These are phyloP conservation scores for Arachis monticola DNA, from an alignment of 331 rosid genomes.

Conservation along the genomic window DNA sequence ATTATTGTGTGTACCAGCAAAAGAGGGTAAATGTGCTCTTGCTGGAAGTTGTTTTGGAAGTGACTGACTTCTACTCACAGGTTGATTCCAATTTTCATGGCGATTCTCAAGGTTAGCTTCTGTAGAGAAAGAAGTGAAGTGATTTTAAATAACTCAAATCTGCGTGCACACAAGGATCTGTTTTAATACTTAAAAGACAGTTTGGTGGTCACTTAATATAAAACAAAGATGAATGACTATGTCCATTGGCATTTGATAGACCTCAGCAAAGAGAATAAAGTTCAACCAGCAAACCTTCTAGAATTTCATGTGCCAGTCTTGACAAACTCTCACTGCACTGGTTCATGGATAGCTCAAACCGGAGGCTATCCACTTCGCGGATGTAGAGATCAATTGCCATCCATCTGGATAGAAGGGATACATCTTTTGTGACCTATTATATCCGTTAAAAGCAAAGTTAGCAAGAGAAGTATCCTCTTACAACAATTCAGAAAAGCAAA, in stretches of 20 bases:
- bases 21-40: conserved; percentile 88
- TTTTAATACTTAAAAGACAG: conserved; percentile 8
- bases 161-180: not conserved
- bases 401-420: conserved; percentile 91
- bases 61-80: conserved; percentile 59
- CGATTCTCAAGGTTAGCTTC: conserved; percentile 59
- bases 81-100: conserved; percentile 70
- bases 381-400: conserved; percentile 91
- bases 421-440: conserved; percentile 76
- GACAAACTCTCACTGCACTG: conserved; percentile 73
- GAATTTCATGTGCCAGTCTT: conserved; percentile 74
- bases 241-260: conserved; percentile 18
- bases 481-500: conserved; percentile 21
- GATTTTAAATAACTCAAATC: conserved; percentile 24
- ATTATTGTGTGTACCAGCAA: conserved; percentile 58
- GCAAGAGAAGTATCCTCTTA: not conserved
- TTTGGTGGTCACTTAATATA: not conserved
- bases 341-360: conserved; percentile 93
- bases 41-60: conserved; percentile 93
- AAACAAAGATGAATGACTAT: conserved; percentile 23
- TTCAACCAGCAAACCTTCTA: conserved; percentile 61
- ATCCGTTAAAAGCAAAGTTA: conserved; percentile 12
- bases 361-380: conserved; percentile 84
- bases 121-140: conserved; percentile 40
- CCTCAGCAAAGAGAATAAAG: conserved; percentile 32